Evolutionary conservation across 176 grass and related monocot species (phyloP), one percentile per base, ranked within the genome.

Genomic region (Oryza nivara): DNA sequence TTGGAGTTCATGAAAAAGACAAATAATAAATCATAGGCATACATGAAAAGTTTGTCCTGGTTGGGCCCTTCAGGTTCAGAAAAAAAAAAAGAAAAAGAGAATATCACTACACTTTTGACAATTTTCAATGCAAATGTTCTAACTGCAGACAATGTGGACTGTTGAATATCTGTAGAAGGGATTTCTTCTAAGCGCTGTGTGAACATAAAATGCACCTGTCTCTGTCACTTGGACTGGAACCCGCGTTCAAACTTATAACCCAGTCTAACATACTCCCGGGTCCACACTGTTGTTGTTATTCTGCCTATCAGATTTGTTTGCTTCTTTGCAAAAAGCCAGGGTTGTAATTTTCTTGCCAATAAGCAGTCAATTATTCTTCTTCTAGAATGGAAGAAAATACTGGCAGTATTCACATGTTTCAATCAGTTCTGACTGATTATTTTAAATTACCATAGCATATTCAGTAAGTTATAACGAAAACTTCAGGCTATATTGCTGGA

Each of bases 121-220:
- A 26, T 60, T 86, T 7, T 49, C 17, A 28, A n/a, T 23, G 40
- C 26, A n/a, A 70, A 38, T 74, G 32, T 25, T 8, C 38, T 78
- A 19, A 43, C 35, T 43, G 80, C 88, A 83, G 88, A 63, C 84
- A 83, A 52, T 75, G 40, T 83, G 79, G 74, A 86, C 73, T 68
- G 68, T 83, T 90, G 68, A 83, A 90, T 58, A 40, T 79, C 15
- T 83, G 49, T 76, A 38, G 47, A 79, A 69, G 38, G 26, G 74
- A 48, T 52, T 73, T 64, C 80, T 68, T 7, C 61, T 16, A 87
- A 83, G 80, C 68, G 83, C 61, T 11, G 46, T 79, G 74, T 28
- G 60, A 15, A 68, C 36, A 63, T 30, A 78, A 82, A 13, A 35
- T 43, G 44, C 2, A 65, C 23, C 25, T 79, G 80, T 87, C 84